Evolutionary conservation across 495 filamentous ascomycete species (phyloP), one percentile per base, ranked within the genome.

Genomic region (Penicillium arizonense): DNA sequence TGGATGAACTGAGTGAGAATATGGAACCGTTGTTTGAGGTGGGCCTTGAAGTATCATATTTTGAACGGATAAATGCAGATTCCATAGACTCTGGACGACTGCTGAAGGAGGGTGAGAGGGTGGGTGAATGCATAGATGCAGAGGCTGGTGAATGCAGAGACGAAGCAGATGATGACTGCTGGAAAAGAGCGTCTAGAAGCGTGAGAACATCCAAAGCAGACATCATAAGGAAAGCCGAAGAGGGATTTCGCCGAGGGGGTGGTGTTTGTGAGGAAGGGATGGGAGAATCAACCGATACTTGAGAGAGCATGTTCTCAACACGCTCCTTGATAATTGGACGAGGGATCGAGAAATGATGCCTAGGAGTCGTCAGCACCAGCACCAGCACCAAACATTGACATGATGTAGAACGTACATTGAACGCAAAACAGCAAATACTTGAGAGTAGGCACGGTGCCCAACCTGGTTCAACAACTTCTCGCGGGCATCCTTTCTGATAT

Each of bases 401-500:
- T 38, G 33, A 36, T 20, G 16, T 7, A 20, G 30, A 23, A 69
- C 74, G 26, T 65, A 82, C 78, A 76, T 75, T 35, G 78, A 77
- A 20, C 69, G 72, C 16, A 78, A 58, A 34, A 80, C 63, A 38
- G 74, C 70, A 53, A 71, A 76, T 8, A 92, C 87, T 54, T 85
- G 82, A 63, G 87, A 86, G 51, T 92, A 87, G 46, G 89, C 83
- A 33, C 86, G 83, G 56, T 86, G 79, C 30, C 87, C 89, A 53
- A 96, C 85, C 59, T 89, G 83, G 60, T 88, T 90, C 45, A 98
- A 80, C 48, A 98, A 88, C 66, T 87, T 90, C 60, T 96, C 85
- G 44, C 94, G 82, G 20, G 90, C 91, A 70, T 91, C 89, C 62
- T 96, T 89, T 24, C 85, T 88, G 58, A 98, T 90, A 69, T 96